Percentiles rank a stretch among this genome's conserved stretches.
Conservation (phyloP, 352 stramenopile genomes). For the Phytophthora cactorum region DNA sequence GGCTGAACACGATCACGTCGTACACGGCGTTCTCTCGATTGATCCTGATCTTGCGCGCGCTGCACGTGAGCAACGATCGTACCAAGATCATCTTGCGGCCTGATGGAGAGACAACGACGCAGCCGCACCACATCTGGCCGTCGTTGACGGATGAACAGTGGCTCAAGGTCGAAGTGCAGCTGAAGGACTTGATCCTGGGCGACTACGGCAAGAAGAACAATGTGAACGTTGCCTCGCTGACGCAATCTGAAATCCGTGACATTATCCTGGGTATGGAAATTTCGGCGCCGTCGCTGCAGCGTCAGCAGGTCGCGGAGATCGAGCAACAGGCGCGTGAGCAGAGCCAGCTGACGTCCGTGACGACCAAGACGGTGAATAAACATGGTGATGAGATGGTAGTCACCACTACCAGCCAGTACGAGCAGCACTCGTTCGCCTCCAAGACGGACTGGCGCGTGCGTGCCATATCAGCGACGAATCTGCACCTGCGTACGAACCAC, state of each 20-base stretch:
- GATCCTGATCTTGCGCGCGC: constrained; percentile 98
- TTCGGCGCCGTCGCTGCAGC: constrained; percentile 97
- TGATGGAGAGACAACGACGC: constrained; percentile 98
- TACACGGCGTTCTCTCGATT: constrained; percentile 99
- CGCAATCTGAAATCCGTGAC: constrained; percentile 99
- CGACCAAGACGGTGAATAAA: constrained; percentile 99
- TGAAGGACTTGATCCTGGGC: constrained; percentile 99
- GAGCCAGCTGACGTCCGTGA: constrained; percentile 98
- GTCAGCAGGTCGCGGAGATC: constrained; percentile 99
- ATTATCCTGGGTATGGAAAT: constrained; percentile 99
- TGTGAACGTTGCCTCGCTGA: constrained; percentile 99
- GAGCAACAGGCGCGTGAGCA: constrained; percentile 99
- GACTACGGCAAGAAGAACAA: constrained; percentile 99
- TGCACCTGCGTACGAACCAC: constrained; percentile 99
- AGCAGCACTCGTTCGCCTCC: constrained; percentile 99
- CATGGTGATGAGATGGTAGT: constrained; percentile 99
- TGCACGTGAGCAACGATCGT: constrained; percentile 97
- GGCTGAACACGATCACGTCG: constrained; percentile 99
- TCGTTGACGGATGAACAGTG: constrained; percentile 99
- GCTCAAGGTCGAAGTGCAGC: constrained; percentile 99
- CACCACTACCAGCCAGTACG: constrained; percentile 99
- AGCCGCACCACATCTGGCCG: constrained; percentile 99
- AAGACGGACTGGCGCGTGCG: constrained; percentile 99
- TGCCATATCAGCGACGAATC: constrained; percentile 98
- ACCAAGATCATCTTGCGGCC: constrained; percentile 98